These are phyloP conservation scores for Tuber aestivum DNA, from an alignment of 495 filamentous ascomycete species.

Conservation along the genomic window DNA sequence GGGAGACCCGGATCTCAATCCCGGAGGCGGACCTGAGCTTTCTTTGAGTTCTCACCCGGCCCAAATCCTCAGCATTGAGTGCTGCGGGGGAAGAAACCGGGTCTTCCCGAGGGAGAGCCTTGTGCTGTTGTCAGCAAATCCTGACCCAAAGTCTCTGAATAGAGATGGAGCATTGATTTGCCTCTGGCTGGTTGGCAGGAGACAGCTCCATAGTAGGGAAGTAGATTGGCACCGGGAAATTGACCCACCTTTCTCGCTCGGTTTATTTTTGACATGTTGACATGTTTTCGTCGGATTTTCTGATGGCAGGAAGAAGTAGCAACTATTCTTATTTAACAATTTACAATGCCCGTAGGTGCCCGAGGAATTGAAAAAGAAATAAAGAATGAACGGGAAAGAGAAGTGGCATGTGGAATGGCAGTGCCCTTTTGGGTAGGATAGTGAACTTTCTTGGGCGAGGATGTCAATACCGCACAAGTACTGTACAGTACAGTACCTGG, in stretches of 20 bases:
- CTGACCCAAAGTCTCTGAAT: neutral
- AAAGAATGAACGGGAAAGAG: neutral
- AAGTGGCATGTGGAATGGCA: neutral
- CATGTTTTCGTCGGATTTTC: neutral
- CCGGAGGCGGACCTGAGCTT: neutral
- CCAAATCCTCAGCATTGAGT: neutral
- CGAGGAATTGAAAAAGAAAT: neutral
- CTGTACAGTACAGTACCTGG: neutral
- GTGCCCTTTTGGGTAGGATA: neutral
- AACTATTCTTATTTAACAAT: neutral
- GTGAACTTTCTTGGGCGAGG: neutral
- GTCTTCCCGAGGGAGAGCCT: neutral
- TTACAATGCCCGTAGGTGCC: neutral
- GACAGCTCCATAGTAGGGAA: neutral
- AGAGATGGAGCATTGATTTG: neutral
- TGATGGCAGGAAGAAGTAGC: neutral
- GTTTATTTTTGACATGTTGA: neutral
- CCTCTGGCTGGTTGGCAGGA: neutral
- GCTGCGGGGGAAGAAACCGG: neutral
- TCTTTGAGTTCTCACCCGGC: neutral
- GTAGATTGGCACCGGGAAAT: neutral
- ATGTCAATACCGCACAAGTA: neutral
- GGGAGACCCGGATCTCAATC: neutral
- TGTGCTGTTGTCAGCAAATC: neutral
- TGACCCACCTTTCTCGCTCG: neutral